Conservation (phyloP, 306 rosid species). For the Begonia peltatifolia region DNA sequence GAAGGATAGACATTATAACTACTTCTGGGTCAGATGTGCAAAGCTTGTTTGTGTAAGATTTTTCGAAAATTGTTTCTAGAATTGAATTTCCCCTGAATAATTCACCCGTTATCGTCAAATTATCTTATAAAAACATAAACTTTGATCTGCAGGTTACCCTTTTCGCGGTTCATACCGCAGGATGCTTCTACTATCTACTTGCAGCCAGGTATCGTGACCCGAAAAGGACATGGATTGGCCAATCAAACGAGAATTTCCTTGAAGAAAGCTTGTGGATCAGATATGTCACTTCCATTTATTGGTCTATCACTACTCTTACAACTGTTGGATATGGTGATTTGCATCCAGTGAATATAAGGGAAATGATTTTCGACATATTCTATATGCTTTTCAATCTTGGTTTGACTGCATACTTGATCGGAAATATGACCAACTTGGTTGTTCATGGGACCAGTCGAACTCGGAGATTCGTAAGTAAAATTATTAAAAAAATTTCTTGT, state of each 20-base stretch:
- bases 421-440: conserved; percentile 79
- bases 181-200: conserved; percentile 43
- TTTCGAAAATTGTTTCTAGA: not conserved
- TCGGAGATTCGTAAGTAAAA: conserved; percentile 52
- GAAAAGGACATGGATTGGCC: conserved; percentile 33
- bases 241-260: not conserved
- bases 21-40: conserved; percentile 50
- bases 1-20: conserved; percentile 53
- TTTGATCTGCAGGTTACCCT: conserved; percentile 45
- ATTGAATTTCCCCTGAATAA: no score
- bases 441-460: conserved; percentile 70
- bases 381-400: conserved; percentile 49
- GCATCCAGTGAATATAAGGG: conserved; percentile 50
- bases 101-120: no score
- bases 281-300: conserved; percentile 48
- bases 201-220: conserved; percentile 17
- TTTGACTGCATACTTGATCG: conserved; percentile 48
- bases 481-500: not conserved
- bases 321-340: conserved; percentile 73
- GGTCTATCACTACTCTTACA: conserved; percentile 61
- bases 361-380: conserved; percentile 35
- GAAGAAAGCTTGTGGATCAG: conserved; percentile 1
- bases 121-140: no score
- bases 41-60: conserved; percentile 71
- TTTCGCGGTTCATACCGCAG: conserved; percentile 44